Conservation (phyloP, 164 flowering plant species). For the Tetracentron sinense region DNA sequence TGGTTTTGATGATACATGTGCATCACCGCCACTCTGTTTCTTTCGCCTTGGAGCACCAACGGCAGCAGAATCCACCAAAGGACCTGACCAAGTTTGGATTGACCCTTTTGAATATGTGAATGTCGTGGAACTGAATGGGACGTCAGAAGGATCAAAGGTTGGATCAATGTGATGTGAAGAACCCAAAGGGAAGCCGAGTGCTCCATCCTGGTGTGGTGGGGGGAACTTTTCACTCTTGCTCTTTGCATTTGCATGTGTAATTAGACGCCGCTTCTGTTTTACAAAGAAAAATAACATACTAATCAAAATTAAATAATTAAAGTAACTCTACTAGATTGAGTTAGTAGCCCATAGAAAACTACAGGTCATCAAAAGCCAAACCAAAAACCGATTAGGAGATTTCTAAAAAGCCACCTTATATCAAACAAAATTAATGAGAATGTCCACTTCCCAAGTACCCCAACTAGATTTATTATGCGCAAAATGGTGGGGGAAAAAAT, state of each 20-base stretch:
- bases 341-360: background rate
- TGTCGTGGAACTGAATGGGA: constrained; percentile 70
- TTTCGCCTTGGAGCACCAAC: constrained; percentile 47
- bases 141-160: constrained; percentile 62
- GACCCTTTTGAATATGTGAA: constrained; percentile 60
- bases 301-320: background rate
- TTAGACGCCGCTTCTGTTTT: constrained; percentile 77
- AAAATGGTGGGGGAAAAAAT: too few relatives aligned
- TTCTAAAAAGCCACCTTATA: too few relatives aligned
- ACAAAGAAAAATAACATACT: background rate
- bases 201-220: constrained; percentile 96
- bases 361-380: too few relatives aligned
- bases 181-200: constrained; percentile 74
- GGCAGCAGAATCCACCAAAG: constrained; percentile 52
- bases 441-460: too few relatives aligned
- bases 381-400: too few relatives aligned
- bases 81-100: constrained; percentile 90
- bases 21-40: constrained; percentile 34
- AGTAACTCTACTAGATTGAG: background rate
- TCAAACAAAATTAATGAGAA: too few relatives aligned
- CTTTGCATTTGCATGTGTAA: constrained; percentile 89
- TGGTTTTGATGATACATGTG: constrained; percentile 21
- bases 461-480: too few relatives aligned
- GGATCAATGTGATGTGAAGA: constrained; percentile 68
- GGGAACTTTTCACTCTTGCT: constrained; percentile 98